Evolutionary conservation across 768 basidiomycete species (phyloP).

Genomic region (Mycena epipterygia): DNA sequence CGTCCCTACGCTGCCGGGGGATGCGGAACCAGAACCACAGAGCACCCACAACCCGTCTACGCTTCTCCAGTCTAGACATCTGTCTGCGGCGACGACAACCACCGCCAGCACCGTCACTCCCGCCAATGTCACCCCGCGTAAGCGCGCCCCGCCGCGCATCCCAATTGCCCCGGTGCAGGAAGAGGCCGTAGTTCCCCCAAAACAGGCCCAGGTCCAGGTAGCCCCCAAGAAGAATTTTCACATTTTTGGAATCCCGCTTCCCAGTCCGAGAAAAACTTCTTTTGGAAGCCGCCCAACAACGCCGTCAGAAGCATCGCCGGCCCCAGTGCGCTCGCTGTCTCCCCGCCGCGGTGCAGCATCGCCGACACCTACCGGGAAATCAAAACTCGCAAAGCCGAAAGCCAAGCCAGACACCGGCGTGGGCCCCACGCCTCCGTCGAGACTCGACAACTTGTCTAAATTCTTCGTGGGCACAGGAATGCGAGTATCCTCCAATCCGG

Average conservation of each 20-base stretch:
- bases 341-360: constrained; percentile 17
- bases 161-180: constrained; percentile 29
- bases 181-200: constrained; percentile 2
- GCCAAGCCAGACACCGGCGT: constrained; percentile 20
- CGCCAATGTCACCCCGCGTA: constrained; percentile 25
- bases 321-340: constrained; percentile 10
- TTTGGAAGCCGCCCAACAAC: constrained; percentile 21
- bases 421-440: constrained; percentile 19
- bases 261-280: constrained; percentile 32
- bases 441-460: constrained; percentile 29
- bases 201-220: constrained; percentile 6
- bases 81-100: constrained; percentile 29
- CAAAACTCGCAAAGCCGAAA: constrained; percentile 18
- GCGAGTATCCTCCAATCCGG: constrained; percentile 30
- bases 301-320: constrained; percentile 16
- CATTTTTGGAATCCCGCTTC: constrained; percentile 34
- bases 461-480: constrained; percentile 36
- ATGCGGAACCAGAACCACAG: background rate
- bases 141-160: constrained; percentile 33
- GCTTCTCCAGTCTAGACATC: constrained; percentile 23
- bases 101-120: constrained; percentile 33
- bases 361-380: constrained; percentile 2
- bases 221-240: constrained; percentile 29
- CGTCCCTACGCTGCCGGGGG: constrained; percentile 15
- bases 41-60: constrained; percentile 14